phyloP scores from a whole-genome alignment of 176 grass and related monocot genomes.

The Lolium multiflorum region DNA sequence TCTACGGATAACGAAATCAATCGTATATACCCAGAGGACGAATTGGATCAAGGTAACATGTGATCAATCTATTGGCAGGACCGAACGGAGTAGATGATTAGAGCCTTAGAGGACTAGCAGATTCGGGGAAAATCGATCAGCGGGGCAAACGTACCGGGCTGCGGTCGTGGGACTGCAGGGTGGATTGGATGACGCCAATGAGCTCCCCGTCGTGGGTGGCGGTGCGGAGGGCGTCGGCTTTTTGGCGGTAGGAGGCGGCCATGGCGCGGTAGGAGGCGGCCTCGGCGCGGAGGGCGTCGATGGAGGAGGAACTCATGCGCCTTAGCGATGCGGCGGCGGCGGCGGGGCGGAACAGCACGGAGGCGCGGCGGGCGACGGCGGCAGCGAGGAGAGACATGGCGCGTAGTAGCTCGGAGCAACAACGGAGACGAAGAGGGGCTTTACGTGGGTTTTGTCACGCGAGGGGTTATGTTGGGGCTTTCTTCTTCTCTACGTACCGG shows the following conservation, averaged over 20 bases:
- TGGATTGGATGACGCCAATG: constrained; percentile 55
- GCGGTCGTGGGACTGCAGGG: constrained; percentile 37
- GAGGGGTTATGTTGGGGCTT: no score
- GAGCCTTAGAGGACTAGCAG: no score
- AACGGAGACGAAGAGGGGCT: no score
- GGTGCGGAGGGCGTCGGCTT: constrained; percentile 9
- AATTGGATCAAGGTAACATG: no score
- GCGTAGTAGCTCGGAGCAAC: no score
- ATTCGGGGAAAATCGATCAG: no score
- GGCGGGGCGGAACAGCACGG: constrained; percentile 28
- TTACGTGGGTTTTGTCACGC: no score
- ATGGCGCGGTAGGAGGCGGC: constrained; percentile 11
- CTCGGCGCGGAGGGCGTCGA: constrained; percentile 22
- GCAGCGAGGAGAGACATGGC: constrained; percentile 8
- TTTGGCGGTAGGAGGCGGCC: constrained; percentile 19
- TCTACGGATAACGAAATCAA: no score
- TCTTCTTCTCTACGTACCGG: no score
- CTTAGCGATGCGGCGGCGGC: constrained; percentile 22
- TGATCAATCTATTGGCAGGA: no score
- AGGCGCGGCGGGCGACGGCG: not conserved
- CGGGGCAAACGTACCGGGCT: constrained; percentile 32
- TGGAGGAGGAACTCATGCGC: not conserved
- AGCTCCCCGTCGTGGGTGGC: constrained; percentile 61
- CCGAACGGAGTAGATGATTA: no score
- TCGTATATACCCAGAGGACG: no score